These are phyloP conservation scores for Euphorbia neoarborescens DNA, from an alignment of 441 rosid species.

Conservation along the genomic window DNA sequence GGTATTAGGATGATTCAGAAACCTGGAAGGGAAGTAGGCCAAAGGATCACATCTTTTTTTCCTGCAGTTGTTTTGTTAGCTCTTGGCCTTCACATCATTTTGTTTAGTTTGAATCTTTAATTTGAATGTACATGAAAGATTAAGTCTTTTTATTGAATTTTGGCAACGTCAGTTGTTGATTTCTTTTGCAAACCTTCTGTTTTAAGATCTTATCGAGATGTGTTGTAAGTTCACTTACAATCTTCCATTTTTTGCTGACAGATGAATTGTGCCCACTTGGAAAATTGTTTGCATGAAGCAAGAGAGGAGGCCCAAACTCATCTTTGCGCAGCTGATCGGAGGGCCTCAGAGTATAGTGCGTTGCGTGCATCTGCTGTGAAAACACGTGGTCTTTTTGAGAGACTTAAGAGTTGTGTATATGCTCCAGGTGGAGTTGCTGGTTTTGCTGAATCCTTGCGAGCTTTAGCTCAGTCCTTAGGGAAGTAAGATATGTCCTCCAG, in stretches of 20 bases:
- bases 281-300: conserved; percentile 96
- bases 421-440: conserved; percentile 54
- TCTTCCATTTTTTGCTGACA: conserved; percentile 22
- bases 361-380: conserved; percentile 87
- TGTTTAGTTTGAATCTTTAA: not conserved
- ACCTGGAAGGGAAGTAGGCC: not conserved
- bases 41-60: not conserved
- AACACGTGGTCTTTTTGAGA: conserved; percentile 75
- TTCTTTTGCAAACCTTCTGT: not conserved
- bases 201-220: not conserved
- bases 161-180: not conserved
- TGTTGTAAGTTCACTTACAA: not conserved
- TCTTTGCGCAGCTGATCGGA: conserved; percentile 87
- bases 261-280: conserved; percentile 98
- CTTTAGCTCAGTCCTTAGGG: conserved; percentile 78
- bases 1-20: not conserved
- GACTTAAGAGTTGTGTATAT: conserved; percentile 58
- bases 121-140: not conserved
- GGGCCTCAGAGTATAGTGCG: conserved; percentile 74
- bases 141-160: not conserved
- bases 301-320: conserved; percentile 97
- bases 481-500: conserved; percentile 49
- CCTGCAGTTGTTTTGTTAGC: not conserved
- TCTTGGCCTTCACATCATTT: not conserved
- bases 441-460: conserved; percentile 66